Conservation (phyloP, 176 grass and related monocot genomes). For the Olyra latifolia region DNA sequence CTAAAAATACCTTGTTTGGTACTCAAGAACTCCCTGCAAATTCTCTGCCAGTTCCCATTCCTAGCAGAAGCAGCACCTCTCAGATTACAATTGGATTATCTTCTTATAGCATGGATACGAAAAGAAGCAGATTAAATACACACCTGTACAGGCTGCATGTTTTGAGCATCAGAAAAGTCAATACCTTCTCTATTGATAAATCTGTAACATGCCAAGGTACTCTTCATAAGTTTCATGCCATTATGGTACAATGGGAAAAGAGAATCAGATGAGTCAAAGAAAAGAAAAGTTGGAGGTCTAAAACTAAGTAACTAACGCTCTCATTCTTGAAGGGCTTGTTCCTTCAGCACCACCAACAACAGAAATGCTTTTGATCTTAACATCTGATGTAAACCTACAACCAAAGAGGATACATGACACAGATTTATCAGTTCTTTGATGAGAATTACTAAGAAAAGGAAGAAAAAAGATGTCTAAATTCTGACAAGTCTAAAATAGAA, state of each 20-base stretch:
- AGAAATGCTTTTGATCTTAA: conserved; percentile 98
- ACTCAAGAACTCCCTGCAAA: conserved; percentile 84
- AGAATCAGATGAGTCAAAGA: neutral
- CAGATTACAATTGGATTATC: conserved; percentile 20
- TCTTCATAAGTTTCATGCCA: conserved; percentile 26
- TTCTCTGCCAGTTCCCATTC: conserved; percentile 99
- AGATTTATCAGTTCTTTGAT: conserved; percentile 28
- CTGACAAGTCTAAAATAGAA: neutral
- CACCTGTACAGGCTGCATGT: conserved; percentile 98
- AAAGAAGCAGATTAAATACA: conserved; percentile 19
- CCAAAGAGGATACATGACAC: conserved; percentile 24
- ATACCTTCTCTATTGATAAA: conserved; percentile 98
- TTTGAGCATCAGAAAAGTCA: conserved; percentile 95
- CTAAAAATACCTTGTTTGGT: conserved; percentile 81
- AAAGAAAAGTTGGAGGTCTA: neutral
- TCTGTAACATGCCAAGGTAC: conserved; percentile 48
- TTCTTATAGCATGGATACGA: conserved; percentile 26
- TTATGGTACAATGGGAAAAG: conserved; percentile 7
- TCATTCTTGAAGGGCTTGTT: conserved; percentile 95
- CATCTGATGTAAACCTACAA: conserved; percentile 92
- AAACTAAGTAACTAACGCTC: conserved; percentile 63
- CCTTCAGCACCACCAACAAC: conserved; percentile 90
- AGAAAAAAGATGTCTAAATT: neutral
- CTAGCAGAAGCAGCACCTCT: conserved; percentile 48
- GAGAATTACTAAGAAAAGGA: neutral